Evolutionary conservation across 2,329 filamentous ascomycete genomes (phyloP), one percentile per base, ranked within the genome.

Genomic region (Cercospora zeae-maydis): DNA sequence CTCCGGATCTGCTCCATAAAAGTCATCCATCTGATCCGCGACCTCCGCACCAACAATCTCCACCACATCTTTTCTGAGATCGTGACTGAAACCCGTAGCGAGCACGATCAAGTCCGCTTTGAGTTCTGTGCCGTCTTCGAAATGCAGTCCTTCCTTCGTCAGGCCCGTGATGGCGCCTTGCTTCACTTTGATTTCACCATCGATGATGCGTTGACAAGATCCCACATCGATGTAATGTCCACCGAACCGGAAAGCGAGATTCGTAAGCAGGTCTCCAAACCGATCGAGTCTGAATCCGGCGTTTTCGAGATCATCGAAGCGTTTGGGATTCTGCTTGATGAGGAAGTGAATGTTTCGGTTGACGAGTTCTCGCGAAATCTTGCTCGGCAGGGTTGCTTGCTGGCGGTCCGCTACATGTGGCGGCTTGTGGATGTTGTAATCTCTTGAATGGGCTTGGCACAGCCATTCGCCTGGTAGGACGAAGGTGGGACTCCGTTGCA

Each of bases 221-320:
- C 80, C 80, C 24, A 80, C 77, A 61, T 82, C 80, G 54, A 82
- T 76, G 64, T 81, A 82, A 66, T 82, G 79, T 0, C 80, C 79
- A 3, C 80, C 80, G 31, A 76, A 73, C 1, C 78, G 75, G 53
- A 79, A 75, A 61, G 73, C 76, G 31, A 81, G 73, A 58, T 78
- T 75, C 36, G 69, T 71, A 54, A 73, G 71, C 21, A 77, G 67
- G 71, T 78, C 70, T 60, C 70, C 70, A 70, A 74, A 68, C 58
- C 78, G 64, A 59, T 81, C 78, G 5, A 78, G 53, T 19, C 70
- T 72, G 68, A 82, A 82, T 1, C 80, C 80, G 0, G 74, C 79
- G 3, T 67, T 67, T 58, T 77, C 73, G 5, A 82, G 73, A 1
- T 74, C 77, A 54, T 79, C 78, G 34, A 79, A 78, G n/a, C 68